Conservation (phyloP, 345 rosid genomes). For the Gossypium stocksii region DNA sequence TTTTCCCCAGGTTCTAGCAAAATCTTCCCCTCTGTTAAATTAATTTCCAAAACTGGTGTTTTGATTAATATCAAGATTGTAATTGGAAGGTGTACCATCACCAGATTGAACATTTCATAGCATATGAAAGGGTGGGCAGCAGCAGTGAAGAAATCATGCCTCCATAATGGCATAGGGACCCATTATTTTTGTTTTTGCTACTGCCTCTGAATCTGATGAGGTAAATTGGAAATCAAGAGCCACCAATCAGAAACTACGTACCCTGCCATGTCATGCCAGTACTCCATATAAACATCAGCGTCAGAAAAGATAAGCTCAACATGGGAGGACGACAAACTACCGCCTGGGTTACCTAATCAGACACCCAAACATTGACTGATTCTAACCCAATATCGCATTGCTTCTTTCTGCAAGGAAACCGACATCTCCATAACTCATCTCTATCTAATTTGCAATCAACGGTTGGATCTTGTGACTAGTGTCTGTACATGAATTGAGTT, state of each 20-base stretch:
- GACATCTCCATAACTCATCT: not conserved
- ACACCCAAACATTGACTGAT: not conserved
- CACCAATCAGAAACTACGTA: no score
- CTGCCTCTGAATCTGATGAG: not conserved
- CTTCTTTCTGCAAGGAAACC: not conserved
- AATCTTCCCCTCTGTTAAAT: not conserved
- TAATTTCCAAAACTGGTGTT: no score
- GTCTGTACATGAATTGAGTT: no score
- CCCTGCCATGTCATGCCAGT: not conserved
- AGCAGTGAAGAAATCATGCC: not conserved
- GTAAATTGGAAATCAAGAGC: not conserved
- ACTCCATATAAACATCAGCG: not conserved
- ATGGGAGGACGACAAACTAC: constrained; percentile 1
- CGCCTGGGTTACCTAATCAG: not conserved
- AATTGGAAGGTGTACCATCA: not conserved
- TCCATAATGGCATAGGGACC: not conserved
- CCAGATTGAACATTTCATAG: not conserved
- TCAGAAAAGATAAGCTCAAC: constrained; percentile 1
- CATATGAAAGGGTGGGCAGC: not conserved
- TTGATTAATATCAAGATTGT: no score
- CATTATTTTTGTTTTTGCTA: not conserved
- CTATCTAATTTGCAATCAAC: no score
- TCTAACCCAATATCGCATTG: not conserved
- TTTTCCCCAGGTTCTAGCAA: not conserved
- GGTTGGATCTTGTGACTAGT: no score